Evolutionary conservation across 441 rosid genomes (phyloP).

Genomic region (Hura crepitans): DNA sequence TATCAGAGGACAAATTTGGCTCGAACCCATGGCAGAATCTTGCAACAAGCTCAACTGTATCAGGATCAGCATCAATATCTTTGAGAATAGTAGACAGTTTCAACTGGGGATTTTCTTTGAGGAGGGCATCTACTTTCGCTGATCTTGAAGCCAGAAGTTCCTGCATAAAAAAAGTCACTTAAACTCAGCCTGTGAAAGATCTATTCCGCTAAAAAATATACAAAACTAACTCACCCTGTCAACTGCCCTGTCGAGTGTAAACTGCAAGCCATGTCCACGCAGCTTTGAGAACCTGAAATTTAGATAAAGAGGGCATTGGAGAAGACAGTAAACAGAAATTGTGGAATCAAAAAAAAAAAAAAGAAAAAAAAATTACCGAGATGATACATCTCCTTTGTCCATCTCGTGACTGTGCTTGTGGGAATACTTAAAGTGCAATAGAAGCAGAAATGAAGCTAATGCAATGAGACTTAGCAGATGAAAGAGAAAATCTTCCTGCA

Average conservation of each 20-base stretch:
- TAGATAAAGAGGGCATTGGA: background rate
- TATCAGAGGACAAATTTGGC: constrained; percentile 46
- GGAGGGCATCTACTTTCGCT: constrained; percentile 47
- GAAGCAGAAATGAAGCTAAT: background rate
- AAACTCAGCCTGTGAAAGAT: background rate
- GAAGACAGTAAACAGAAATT: too few relatives aligned
- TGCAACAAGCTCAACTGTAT: constrained; percentile 49
- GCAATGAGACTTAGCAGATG: too few relatives aligned
- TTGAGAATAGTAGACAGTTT: constrained; percentile 38
- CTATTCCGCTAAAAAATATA: background rate
- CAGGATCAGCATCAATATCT: constrained; percentile 48
- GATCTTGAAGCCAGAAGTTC: constrained; percentile 62
- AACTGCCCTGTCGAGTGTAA: constrained; percentile 37
- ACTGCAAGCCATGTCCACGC: constrained; percentile 35
- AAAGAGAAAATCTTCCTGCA: too few relatives aligned
- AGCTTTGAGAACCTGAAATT: constrained; percentile 44
- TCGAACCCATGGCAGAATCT: constrained; percentile 75
- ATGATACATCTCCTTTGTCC: constrained; percentile 30
- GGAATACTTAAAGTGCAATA: background rate
- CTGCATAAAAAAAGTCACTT: constrained; percentile 26
- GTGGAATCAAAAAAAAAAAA: background rate
- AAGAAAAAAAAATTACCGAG: constrained; percentile 27
- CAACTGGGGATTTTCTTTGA: constrained; percentile 33
- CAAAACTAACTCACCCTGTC: constrained; percentile 32
- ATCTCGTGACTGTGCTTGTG: constrained; percentile 17